Evolutionary conservation across 202 grass and related monocot species (phyloP).

Genomic region (Setaria italica): DNA sequence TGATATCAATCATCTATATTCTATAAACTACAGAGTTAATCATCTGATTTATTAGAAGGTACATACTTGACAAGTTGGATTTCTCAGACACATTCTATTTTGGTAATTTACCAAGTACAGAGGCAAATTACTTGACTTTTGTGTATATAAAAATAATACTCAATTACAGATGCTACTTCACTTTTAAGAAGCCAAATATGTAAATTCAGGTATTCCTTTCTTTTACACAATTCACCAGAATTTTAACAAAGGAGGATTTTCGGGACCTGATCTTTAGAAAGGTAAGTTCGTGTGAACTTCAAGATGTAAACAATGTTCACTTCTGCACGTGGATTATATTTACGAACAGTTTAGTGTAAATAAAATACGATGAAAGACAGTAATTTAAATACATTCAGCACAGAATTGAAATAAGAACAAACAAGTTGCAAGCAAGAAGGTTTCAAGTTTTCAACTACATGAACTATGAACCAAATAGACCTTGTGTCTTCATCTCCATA

Average conservation of each 20-base stretch:
- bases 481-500: neutral
- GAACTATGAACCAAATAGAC: neutral
- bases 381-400: conserved; percentile 27
- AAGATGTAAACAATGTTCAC: neutral
- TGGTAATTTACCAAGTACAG: conserved; percentile 8
- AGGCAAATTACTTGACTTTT: neutral
- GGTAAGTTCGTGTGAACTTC: too few relatives aligned
- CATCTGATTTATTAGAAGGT: neutral
- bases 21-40: conserved; percentile 25
- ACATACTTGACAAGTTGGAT: conserved; percentile 16
- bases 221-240: neutral
- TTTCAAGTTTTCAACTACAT: conserved; percentile 17
- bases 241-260: conserved; percentile 11
- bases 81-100: neutral
- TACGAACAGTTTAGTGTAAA: neutral
- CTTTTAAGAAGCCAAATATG: conserved; percentile 22
- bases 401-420: conserved; percentile 2
- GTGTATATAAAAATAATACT: neutral
- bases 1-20: conserved; percentile 9
- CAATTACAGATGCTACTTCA: neutral
- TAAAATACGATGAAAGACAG: neutral
- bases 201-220: conserved; percentile 8
- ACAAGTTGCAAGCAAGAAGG: neutral
- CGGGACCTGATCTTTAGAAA: neutral
- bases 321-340: neutral